Base-by-base conservation (phyloP, 2,329 filamentous ascomycete genomes). In the Alternaria gaisen region DNA sequence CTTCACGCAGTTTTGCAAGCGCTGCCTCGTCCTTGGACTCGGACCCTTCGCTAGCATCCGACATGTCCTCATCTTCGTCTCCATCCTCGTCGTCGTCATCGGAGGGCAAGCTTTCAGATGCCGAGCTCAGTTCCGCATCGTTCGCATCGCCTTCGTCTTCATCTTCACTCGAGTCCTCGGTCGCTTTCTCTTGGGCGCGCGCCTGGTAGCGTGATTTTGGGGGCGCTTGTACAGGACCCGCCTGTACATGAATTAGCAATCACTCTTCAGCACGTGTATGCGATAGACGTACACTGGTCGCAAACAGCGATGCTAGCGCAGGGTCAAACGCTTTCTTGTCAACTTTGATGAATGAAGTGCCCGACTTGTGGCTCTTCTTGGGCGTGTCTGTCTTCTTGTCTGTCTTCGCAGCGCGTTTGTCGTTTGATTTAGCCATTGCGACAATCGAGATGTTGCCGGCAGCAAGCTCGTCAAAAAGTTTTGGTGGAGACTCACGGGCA, bases 81-180 rank as follows among this genome's bases (percentile, higher is more conserved):
- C 72, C 70, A 4, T 54, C 30, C 3, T 68, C 65, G 16, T 69
- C 70, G 10, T 72, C 68, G 9, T 65, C 67, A 3, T 69, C 69
- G 47, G 54, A 58, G 6, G 57, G 52, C 32, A 60, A 20, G 44
- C 60, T 63, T 26, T 46, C 60, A n/a, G 58, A 63, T 11, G 48
- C 58, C 8, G 68, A 65, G 62, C 53, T 76, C 70, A 46, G 48
- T 38, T 63, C 60, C 16, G 57, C 67, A 67, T 53, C 65, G 26
- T 71, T 69, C 22, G 79, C 79, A 11, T 78, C 77, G 63, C 85
- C 89, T 53, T 82, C 83, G 7, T 69, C 67, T 24, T 90, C 89
- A 10, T 87, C 83, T 57, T 79, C 78, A 56, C 84, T 83, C 36
- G 77, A 48, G n/a, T 64, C 58, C 53, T 75, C 60, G 14, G 59